Percentiles rank a stretch among this genome's conserved stretches.
phyloP scores from a whole-genome alignment of 352 stramenopile genomes.

The Blastocystis sp. region DNA sequence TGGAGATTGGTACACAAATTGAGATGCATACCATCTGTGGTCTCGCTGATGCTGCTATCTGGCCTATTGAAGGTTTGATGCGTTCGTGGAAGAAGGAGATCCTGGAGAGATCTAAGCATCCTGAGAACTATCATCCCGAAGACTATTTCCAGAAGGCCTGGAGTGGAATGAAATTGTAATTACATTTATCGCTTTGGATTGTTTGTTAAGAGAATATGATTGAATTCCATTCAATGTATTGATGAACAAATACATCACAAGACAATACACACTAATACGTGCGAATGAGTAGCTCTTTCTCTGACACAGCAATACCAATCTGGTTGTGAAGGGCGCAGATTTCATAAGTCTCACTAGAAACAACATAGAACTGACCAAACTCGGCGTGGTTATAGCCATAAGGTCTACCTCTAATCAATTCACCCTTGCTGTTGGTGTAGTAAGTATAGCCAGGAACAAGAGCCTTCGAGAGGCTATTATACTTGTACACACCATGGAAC shows the following conservation, averaged over 20 bases:
- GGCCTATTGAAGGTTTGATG: conserved; percentile 89
- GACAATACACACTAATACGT: conserved; percentile 9
- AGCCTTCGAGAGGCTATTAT: neutral
- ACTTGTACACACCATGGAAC: conserved; percentile 31
- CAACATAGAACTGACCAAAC: conserved; percentile 48
- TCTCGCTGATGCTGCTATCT: conserved; percentile 92
- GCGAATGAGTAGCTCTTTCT: conserved; percentile 49
- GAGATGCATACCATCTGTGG: conserved; percentile 99
- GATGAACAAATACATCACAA: neutral
- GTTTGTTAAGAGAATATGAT: too few relatives aligned
- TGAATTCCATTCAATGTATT: neutral
- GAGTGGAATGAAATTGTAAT: neutral
- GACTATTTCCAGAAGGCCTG: too few relatives aligned
- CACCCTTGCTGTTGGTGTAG: conserved; percentile 55
- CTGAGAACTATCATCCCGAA: conserved; percentile 7
- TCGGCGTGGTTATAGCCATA: conserved; percentile 32
- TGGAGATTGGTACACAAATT: conserved; percentile 94
- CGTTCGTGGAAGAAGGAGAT: conserved; percentile 28
- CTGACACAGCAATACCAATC: conserved; percentile 57
- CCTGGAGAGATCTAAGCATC: neutral
- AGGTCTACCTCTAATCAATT: conserved; percentile 22
- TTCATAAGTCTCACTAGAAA: neutral
- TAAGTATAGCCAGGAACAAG: conserved; percentile 36
- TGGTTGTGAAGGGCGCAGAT: conserved; percentile 48
- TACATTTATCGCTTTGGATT: too few relatives aligned